Conservation (phyloP, 768 basidiomycete genomes). For the Mycena crocata region DNA sequence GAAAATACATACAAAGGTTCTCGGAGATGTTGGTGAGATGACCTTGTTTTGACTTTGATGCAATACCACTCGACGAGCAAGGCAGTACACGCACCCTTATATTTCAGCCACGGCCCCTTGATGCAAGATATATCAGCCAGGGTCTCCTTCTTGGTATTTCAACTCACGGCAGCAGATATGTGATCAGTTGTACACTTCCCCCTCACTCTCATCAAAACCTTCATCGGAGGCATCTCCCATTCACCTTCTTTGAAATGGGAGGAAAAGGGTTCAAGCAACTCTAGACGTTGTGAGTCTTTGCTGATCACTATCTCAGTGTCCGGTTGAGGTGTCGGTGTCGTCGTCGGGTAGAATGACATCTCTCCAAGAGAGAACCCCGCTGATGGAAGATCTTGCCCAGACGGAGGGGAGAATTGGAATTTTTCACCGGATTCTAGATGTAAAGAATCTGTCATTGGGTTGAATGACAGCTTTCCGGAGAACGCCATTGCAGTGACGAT, state of each 20-base stretch:
- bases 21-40: constrained; percentile 97
- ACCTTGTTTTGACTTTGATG: constrained; percentile 97
- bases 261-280: constrained; percentile 86
- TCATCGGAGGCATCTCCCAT: constrained; percentile 84
- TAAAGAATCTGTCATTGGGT: constrained; percentile 86
- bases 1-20: constrained; percentile 79
- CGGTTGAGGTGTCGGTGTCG: constrained; percentile 79
- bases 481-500: constrained; percentile 98
- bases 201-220: constrained; percentile 88
- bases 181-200: constrained; percentile 99
- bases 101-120: constrained; percentile 98
- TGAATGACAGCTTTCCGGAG: constrained; percentile 92
- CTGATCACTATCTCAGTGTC: constrained; percentile 82
- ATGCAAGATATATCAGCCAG: constrained; percentile 20
- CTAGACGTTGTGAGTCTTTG: constrained; percentile 85
- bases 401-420: constrained; percentile 89
- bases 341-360: constrained; percentile 79
- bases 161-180: constrained; percentile 90
- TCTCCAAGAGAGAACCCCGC: constrained; percentile 85
- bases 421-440: constrained; percentile 72
- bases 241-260: constrained; percentile 74
- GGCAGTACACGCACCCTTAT: constrained; percentile 66
- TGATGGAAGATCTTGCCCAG: constrained; percentile 85
- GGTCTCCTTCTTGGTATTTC: background rate
- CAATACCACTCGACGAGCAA: constrained; percentile 81